phyloP scores from a whole-genome alignment of 345 rosid species.

The Garcia nutans region DNA sequence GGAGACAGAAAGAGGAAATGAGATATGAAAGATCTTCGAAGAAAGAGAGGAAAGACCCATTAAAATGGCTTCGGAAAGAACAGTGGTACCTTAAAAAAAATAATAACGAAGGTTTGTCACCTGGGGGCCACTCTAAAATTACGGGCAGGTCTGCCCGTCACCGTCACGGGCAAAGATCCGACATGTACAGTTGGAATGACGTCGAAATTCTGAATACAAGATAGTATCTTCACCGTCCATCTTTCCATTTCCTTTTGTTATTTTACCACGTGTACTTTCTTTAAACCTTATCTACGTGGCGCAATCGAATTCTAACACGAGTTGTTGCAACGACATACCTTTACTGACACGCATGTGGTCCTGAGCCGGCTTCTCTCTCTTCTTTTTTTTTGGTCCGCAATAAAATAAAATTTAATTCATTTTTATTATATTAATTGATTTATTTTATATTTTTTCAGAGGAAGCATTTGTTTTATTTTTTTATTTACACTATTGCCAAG shows the following conservation, averaged over 20 bases:
- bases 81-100: neutral
- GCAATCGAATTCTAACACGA: constrained; percentile 46
- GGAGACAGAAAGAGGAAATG: neutral
- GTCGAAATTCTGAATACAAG: constrained; percentile 50
- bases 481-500: neutral
- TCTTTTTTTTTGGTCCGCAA: neutral
- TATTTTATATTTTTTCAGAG: neutral
- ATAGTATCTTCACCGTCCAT: constrained; percentile 59
- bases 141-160: constrained; percentile 77
- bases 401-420: too few relatives aligned
- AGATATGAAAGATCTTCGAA: constrained; percentile 15
- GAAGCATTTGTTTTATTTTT: neutral
- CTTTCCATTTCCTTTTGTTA: constrained; percentile 1
- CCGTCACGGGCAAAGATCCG: constrained; percentile 61
- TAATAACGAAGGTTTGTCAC: constrained; percentile 23
- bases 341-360: constrained; percentile 84
- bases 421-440: neutral
- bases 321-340: constrained; percentile 29
- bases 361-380: constrained; percentile 10
- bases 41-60: constrained; percentile 10
- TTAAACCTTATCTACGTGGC: constrained; percentile 39
- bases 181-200: constrained; percentile 74
- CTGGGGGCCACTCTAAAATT: constrained; percentile 57
- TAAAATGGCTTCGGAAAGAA: constrained; percentile 13
- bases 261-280: constrained; percentile 40